phyloP scores from a whole-genome alignment of 139 green algal species.

The Zygnema cylindricum region DNA sequence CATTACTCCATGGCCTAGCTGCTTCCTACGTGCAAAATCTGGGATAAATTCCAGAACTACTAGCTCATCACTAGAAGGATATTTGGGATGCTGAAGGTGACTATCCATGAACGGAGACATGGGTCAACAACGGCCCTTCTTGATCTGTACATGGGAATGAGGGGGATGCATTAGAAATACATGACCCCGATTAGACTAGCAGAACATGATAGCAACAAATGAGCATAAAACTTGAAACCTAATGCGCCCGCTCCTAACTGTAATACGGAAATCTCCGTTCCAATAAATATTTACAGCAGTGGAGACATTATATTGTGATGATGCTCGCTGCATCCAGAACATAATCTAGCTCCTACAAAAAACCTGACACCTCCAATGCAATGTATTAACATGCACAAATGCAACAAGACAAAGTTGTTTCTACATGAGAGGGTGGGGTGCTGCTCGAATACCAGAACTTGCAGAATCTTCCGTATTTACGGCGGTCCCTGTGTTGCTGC shows the following conservation, averaged over 20 bases:
- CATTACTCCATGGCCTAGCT: neutral
- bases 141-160: neutral
- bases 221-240: neutral
- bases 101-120: neutral
- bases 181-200: neutral
- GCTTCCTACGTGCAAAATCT: neutral
- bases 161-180: neutral
- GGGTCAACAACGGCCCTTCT: neutral
- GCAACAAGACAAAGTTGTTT: too few species aligned
- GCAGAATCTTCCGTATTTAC: neutral
- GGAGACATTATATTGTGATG: neutral
- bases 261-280: neutral
- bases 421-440: neutral
- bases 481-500: neutral
- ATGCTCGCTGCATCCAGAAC: neutral
- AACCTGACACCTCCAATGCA: too few species aligned
- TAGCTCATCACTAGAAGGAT: neutral
- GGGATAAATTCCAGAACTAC: neutral
- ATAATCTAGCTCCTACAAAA: too few species aligned
- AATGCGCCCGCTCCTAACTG: neutral
- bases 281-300: neutral
- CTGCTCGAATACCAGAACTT: neutral
- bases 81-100: neutral
- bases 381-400: too few species aligned
- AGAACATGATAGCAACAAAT: neutral